Conservation (phyloP, 169 alveolate species). For the Toxoplasma gondii region DNA sequence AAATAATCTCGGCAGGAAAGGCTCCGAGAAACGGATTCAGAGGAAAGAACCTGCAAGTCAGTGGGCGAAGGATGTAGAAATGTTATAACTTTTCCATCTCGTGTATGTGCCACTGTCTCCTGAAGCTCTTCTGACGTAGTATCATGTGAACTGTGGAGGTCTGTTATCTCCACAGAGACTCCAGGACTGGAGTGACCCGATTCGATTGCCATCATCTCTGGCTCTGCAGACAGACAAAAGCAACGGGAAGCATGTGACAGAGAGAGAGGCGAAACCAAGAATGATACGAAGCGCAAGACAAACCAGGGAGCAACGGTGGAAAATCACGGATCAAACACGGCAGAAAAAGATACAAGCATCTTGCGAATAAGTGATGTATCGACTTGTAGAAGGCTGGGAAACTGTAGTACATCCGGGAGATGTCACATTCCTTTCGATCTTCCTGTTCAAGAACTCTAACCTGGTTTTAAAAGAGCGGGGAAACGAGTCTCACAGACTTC, state of each 20-base stretch:
- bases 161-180: neutral
- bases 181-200: neutral
- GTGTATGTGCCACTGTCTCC: neutral
- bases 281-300: too few species aligned
- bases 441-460: too few species aligned
- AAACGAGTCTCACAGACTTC: too few species aligned
- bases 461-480: too few species aligned
- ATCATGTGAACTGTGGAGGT: neutral
- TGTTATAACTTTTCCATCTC: neutral
- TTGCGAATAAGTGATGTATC: too few species aligned
- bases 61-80: neutral
- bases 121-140: neutral
- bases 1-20: neutral
- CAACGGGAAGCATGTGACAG: neutral
- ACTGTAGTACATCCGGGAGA: too few species aligned
- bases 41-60: neutral
- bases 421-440: too few species aligned
- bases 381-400: too few species aligned
- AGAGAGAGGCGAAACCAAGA: neutral
- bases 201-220: neutral
- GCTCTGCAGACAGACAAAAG: neutral
- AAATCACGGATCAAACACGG: too few species aligned
- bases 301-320: too few species aligned
- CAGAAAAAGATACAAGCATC: too few species aligned
- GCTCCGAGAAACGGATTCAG: neutral